These are phyloP conservation scores for Cercospora citrullina DNA, from an alignment of 2,329 filamentous ascomycete species.

Conservation along the genomic window DNA sequence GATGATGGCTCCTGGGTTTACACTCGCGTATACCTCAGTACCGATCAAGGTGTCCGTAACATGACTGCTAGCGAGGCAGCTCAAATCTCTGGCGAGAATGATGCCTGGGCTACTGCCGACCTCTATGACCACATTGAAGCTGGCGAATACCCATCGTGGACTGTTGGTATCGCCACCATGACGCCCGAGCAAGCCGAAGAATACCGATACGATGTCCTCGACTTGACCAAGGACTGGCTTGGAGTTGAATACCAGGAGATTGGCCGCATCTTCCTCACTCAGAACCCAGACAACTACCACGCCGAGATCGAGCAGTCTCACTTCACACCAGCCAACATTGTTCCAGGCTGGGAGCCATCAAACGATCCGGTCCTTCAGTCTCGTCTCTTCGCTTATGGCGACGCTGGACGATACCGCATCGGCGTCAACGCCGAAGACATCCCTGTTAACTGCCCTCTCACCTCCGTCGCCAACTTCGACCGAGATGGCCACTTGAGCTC, in stretches of 20 bases:
- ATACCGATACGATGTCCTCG: conserved; percentile 56
- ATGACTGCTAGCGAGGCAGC: conserved; percentile 51
- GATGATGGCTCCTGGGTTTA: conserved; percentile 52
- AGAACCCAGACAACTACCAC: conserved; percentile 56
- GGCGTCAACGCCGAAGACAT: conserved; percentile 56
- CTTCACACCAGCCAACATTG: conserved; percentile 54
- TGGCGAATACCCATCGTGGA: conserved; percentile 48
- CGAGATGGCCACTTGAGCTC: conserved; percentile 35
- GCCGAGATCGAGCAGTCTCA: conserved; percentile 55
- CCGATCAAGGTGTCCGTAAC: conserved; percentile 52
- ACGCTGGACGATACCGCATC: conserved; percentile 54
- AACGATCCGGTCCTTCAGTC: conserved; percentile 53
- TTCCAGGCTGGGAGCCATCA: conserved; percentile 54
- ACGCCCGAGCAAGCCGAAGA: conserved; percentile 49
- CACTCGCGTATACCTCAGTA: conserved; percentile 26
- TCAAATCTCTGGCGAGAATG: conserved; percentile 50
- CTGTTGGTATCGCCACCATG: conserved; percentile 50
- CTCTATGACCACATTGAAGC: conserved; percentile 48
- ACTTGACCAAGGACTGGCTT: conserved; percentile 57
- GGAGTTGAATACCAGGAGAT: conserved; percentile 49
- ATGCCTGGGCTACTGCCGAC: conserved; percentile 52
- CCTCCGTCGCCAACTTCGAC: conserved; percentile 32
- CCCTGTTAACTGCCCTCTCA: conserved; percentile 50
- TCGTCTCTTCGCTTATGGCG: conserved; percentile 51
- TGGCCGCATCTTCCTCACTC: conserved; percentile 54